phyloP scores from a whole-genome alignment of 441 rosid genomes.

The Populus tomentosa region DNA sequence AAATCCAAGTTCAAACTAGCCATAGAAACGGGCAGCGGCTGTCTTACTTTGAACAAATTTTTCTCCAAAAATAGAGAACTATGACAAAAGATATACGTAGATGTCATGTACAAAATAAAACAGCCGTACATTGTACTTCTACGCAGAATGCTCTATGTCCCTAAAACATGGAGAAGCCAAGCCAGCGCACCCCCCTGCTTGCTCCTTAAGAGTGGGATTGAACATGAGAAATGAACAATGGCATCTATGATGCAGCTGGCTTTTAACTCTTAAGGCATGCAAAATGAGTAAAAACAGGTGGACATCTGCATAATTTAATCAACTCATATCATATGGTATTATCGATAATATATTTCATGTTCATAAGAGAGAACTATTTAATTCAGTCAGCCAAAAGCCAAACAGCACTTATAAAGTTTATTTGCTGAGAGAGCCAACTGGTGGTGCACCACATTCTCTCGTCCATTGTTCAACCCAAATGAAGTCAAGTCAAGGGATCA shows the following conservation, averaged over 20 bases:
- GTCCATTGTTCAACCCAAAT: not conserved
- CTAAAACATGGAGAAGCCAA: constrained; percentile 16
- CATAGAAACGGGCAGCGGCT: not conserved
- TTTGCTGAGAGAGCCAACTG: not conserved
- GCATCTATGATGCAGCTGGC: not conserved
- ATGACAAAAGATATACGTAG: not conserved
- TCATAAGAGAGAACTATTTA: not conserved
- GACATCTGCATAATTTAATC: not conserved
- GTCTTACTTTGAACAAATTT: not conserved
- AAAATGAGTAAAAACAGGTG: not conserved
- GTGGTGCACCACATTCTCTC: too few relatives aligned
- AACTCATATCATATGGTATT: not conserved
- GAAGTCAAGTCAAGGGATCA: constrained; percentile 34
- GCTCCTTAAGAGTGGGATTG: constrained; percentile 8
- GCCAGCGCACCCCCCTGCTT: not conserved
- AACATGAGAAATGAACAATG: not conserved
- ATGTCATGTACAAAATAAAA: not conserved
- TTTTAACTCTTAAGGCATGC: not conserved
- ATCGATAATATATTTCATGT: not conserved
- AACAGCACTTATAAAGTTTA: not conserved
- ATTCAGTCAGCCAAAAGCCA: not conserved
- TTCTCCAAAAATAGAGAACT: not conserved
- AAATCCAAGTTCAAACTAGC: not conserved
- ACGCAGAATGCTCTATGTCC: not conserved
- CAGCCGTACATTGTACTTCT: constrained; percentile 3